These are phyloP conservation scores for Eucommia ulmoides DNA, from an alignment of 257 asterid species.

Conservation along the genomic window DNA sequence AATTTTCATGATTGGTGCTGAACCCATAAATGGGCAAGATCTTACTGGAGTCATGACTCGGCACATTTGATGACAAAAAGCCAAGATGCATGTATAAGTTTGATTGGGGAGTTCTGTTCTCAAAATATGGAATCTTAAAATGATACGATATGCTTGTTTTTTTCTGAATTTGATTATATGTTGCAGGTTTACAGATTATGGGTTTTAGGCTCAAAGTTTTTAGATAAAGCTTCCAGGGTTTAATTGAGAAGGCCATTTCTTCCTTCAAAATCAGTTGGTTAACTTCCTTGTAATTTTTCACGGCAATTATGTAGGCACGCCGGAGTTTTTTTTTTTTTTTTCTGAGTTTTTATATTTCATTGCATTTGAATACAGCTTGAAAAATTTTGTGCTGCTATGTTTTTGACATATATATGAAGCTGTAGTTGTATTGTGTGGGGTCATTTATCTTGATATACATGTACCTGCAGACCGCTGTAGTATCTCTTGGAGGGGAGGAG, in stretches of 20 bases:
- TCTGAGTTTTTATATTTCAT: neutral
- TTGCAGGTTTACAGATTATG: neutral
- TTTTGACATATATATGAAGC: neutral
- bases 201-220: neutral
- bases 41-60: too few species aligned
- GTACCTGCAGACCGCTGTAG: conserved; percentile 59
- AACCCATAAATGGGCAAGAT: too few species aligned
- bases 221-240: neutral
- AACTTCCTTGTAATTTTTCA: neutral
- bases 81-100: neutral
- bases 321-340: neutral
- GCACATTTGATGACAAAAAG: neutral
- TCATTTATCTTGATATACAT: too few species aligned
- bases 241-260: neutral
- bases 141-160: neutral
- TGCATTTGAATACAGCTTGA: neutral
- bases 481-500: conserved; percentile 59
- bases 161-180: neutral
- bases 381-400: neutral
- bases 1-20: too few species aligned
- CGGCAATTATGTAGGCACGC: neutral
- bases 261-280: neutral
- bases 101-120: neutral
- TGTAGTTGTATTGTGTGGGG: too few species aligned
- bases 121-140: neutral